These are phyloP conservation scores for Malus hybrid DNA, from an alignment of 331 rosid species.

Conservation along the genomic window DNA sequence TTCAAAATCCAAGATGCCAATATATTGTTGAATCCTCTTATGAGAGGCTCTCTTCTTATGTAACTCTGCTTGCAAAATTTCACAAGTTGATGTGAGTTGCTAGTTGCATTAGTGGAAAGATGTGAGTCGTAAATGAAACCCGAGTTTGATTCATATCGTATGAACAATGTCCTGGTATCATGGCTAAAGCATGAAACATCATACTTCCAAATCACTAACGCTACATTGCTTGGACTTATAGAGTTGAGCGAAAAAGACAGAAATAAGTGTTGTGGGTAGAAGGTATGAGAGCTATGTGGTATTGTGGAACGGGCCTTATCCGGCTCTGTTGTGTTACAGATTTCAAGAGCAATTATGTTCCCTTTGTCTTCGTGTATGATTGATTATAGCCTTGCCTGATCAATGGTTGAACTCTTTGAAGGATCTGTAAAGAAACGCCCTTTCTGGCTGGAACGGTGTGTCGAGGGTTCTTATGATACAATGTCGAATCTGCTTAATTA, in stretches of 20 bases:
- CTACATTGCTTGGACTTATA: not conserved
- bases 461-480: not conserved
- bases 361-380: not conserved
- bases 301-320: not conserved
- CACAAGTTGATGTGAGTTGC: slow-evolving; percentile 38
- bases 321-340: not conserved
- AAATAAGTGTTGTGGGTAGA: not conserved
- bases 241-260: not conserved
- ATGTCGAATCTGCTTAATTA: not conserved
- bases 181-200: not conserved
- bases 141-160: slow-evolving; percentile 16
- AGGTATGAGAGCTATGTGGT: not conserved
- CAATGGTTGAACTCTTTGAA: not conserved
- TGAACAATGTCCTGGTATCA: not conserved
- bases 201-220: not conserved
- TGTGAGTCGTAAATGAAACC: slow-evolving; percentile 43
- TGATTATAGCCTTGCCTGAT: not conserved
- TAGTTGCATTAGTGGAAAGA: slow-evolving; percentile 37
- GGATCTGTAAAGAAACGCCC: not conserved
- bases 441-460: not conserved
- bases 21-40: slow-evolving; percentile 38
- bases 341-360: not conserved
- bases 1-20: slow-evolving; percentile 35
- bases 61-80: slow-evolving; percentile 45
- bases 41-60: slow-evolving; percentile 47